Evolutionary conservation across 2,329 filamentous ascomycete genomes (phyloP), one percentile per base, ranked within the genome.

Genomic region (Colletotrichum destructivum): DNA sequence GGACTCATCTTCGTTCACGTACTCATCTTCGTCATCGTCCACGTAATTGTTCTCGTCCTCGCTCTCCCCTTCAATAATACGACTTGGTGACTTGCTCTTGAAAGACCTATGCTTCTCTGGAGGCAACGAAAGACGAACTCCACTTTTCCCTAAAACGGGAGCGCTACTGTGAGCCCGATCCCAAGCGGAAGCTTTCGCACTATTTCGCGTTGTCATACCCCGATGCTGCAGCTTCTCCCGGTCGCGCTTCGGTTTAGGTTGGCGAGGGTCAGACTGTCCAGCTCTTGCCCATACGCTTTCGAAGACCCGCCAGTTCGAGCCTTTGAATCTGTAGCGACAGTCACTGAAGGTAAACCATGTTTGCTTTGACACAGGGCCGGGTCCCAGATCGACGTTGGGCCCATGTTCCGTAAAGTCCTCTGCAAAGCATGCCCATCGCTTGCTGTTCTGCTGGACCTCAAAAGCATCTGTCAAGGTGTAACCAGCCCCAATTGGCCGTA

Each of bases 221-320:
- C 31, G 40, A 56, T 56, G n/a, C 31, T 56, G 35, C 54, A 56
- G 35, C 35, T 40, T 38, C 54, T 56, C 54, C 12, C 54, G 31
- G n/a, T 15, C 35, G 6, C 35, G 26, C 35, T 56, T 56, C 7
- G 15, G 16, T 40, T 31, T 56, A 16, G 54, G 54, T 15, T 38
- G 4, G 21, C 13, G 35, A 38, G 54, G 54, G 18, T 38, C 12
- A 18, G 54, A 38, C 31, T 56, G 54, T 9, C 54, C 31, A 40
- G 54, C 11, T 23, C 35, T 56, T 6, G 7, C 6, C 26, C 31
- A 40, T 18, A 56, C 11, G 40, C n/a, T 16, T 40, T 3, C 1
- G 16, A 56, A 40, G 12, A 56, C 26, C n/a, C 13, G 31, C 26
- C 12, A 38, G 7, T 31, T 56, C 7, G 5, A 23, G 16, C 31